Percentiles rank a stretch among this genome's conserved stretches.
Evolutionary conservation across 2,329 filamentous ascomycete species (phyloP).

Genomic region (Diaporthe batatas): DNA sequence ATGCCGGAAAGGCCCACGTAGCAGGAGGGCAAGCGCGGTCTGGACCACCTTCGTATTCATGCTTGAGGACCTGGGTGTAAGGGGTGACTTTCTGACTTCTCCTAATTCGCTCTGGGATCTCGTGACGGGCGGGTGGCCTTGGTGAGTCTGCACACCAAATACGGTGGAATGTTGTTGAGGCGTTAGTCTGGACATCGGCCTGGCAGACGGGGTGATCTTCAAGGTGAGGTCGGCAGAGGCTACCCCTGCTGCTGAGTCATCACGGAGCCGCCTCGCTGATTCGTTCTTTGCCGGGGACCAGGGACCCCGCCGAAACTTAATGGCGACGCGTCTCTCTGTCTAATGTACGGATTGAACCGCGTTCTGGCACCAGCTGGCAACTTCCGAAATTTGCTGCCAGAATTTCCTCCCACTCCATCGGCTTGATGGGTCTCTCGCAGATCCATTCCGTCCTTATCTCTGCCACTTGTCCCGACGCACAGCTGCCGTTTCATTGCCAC

Average conservation of each 20-base stretch:
- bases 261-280: not conserved
- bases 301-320: slow-evolving; percentile 29
- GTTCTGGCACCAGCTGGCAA: slow-evolving; percentile 1
- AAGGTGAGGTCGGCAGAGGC: not conserved
- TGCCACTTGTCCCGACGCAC: not conserved
- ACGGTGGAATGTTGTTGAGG: slow-evolving; percentile 30
- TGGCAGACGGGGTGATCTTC: not conserved
- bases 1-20: not conserved
- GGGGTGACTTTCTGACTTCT: too few relatives aligned
- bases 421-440: slow-evolving; percentile 15
- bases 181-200: not conserved
- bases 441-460: not conserved
- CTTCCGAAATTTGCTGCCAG: not conserved
- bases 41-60: not conserved
- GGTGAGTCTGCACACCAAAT: not conserved
- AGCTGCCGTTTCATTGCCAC: not conserved
- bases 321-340: slow-evolving; percentile 40
- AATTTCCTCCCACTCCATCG: not conserved
- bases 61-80: not conserved
- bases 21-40: not conserved
- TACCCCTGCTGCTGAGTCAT: not conserved
- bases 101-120: not conserved
- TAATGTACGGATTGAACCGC: slow-evolving; percentile 13
- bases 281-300: not conserved
- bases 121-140: too few relatives aligned